Conservation (phyloP, 2,329 filamentous ascomycete genomes). For the Celoporthe dispersa region DNA sequence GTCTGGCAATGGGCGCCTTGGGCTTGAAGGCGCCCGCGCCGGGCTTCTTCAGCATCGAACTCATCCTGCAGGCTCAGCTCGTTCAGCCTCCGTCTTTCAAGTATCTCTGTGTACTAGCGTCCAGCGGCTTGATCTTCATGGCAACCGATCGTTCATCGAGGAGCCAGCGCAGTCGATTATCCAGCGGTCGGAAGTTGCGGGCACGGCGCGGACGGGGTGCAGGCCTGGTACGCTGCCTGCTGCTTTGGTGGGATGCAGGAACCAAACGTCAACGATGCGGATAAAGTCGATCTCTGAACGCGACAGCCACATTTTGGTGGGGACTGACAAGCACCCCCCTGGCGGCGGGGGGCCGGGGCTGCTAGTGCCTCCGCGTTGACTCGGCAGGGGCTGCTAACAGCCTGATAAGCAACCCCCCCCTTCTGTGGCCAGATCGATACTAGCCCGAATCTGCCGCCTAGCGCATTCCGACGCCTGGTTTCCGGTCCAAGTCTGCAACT, state of each 20-base stretch:
- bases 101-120: slow-evolving; percentile 9
- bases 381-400: slow-evolving; percentile 8
- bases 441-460: slow-evolving; percentile 21
- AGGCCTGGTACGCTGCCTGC: background rate
- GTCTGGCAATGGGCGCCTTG: slow-evolving; percentile 64
- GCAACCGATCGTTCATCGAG: slow-evolving; percentile 16
- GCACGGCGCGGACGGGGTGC: background rate
- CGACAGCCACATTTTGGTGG: slow-evolving; percentile 13
- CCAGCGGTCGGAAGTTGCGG: background rate
- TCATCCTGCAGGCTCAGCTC: slow-evolving; percentile 52
- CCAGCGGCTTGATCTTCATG: slow-evolving; percentile 20
- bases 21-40: slow-evolving; percentile 67
- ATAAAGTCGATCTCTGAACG: slow-evolving; percentile 8
- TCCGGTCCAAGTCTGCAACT: slow-evolving; percentile 11
- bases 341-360: background rate
- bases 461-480: slow-evolving; percentile 17
- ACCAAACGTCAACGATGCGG: slow-evolving; percentile 6
- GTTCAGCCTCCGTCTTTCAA: slow-evolving; percentile 27
- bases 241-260: slow-evolving; percentile 8
- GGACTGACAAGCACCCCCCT: background rate
- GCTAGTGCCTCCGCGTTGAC: background rate
- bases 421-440: slow-evolving; percentile 19
- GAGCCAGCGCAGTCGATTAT: background rate
- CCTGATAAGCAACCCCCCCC: slow-evolving; percentile 12
- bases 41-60: slow-evolving; percentile 71